A percentile compares a stretch with the other conserved stretches of the same genome.
phyloP scores from a whole-genome alignment of 805 yeast species.

The Candida xiaguanensis region DNA sequence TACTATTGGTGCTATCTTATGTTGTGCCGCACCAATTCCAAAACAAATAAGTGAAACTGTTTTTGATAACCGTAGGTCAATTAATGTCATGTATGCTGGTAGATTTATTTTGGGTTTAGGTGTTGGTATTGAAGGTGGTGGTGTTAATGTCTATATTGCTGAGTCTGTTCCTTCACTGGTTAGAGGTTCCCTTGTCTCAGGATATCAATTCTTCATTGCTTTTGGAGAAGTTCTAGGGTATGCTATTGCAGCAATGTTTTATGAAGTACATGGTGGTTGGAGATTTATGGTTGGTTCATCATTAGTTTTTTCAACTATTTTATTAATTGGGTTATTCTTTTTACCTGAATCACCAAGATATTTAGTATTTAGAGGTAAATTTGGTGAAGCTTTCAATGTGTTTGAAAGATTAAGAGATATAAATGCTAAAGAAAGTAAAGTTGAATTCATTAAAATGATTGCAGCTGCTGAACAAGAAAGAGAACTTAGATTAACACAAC shows the following conservation, averaged over 20 bases:
- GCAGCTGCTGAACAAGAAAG: slow-evolving; percentile 48
- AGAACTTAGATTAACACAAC: slow-evolving; percentile 33
- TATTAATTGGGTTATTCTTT: slow-evolving; percentile 49
- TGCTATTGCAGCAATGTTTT: slow-evolving; percentile 61
- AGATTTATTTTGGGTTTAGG: slow-evolving; percentile 61
- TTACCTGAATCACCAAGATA: slow-evolving; percentile 52
- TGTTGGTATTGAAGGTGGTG: slow-evolving; percentile 64
- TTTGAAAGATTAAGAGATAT: slow-evolving; percentile 57
- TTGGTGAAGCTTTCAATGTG: slow-evolving; percentile 46
- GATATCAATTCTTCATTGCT: slow-evolving; percentile 63
- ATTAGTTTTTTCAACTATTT: slow-evolving; percentile 50
- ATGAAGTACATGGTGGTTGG: slow-evolving; percentile 57
- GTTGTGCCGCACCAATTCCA: slow-evolving; percentile 39
- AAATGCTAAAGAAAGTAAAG: slow-evolving; percentile 35
- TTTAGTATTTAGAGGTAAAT: slow-evolving; percentile 36
- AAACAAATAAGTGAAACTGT: slow-evolving; percentile 3
- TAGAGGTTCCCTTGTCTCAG: slow-evolving; percentile 58
- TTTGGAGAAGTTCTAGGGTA: slow-evolving; percentile 65
- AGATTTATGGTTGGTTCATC: slow-evolving; percentile 65
- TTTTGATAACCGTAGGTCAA: slow-evolving; percentile 4
- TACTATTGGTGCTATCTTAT: slow-evolving; percentile 57
- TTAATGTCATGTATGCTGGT: slow-evolving; percentile 41
- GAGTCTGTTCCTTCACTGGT: slow-evolving; percentile 57
- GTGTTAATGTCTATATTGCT: slow-evolving; percentile 59
- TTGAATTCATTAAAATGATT: slow-evolving; percentile 58